phyloP scores from a whole-genome alignment of 345 rosid species.

The Aethionema arabicum region DNA sequence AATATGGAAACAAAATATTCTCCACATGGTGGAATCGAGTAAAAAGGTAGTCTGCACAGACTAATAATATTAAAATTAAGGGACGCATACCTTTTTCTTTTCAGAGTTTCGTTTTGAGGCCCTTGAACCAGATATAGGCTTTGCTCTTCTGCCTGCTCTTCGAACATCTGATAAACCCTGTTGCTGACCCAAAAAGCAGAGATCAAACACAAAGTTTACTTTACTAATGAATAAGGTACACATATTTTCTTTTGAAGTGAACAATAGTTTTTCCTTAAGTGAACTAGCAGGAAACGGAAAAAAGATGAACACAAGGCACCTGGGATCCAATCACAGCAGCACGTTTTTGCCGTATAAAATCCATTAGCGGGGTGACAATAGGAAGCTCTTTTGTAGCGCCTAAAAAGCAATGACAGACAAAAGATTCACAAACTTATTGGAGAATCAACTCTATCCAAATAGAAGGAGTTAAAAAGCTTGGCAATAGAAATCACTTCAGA shows the following conservation, averaged over 20 bases:
- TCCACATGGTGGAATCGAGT: not conserved
- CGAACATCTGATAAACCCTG: conserved; percentile 44
- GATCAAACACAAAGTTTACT: conserved; percentile 1
- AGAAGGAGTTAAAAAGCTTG: not conserved
- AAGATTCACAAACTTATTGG: not conserved
- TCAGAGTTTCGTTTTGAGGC: conserved; percentile 46
- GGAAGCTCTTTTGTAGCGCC: conserved; percentile 51
- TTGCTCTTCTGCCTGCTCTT: conserved; percentile 52
- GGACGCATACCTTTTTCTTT: conserved; percentile 56
- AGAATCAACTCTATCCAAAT: too few relatives aligned
- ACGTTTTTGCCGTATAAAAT: conserved; percentile 74
- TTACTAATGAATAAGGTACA: not conserved
- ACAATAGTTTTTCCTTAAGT: not conserved
- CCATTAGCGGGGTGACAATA: conserved; percentile 78
- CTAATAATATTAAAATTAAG: not conserved
- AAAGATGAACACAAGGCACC: conserved; percentile 42
- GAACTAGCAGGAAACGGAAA: not conserved
- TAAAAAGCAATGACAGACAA: conserved; percentile 22
- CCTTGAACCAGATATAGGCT: conserved; percentile 43
- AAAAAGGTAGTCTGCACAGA: too few relatives aligned
- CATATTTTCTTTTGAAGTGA: not conserved
- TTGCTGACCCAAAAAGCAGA: conserved; percentile 27
- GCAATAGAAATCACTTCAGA: not conserved
- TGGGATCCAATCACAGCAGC: conserved; percentile 55
- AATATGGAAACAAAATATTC: not conserved